Conservation (phyloP, 805 yeast species). For the Zygotorulaspora sp. region DNA sequence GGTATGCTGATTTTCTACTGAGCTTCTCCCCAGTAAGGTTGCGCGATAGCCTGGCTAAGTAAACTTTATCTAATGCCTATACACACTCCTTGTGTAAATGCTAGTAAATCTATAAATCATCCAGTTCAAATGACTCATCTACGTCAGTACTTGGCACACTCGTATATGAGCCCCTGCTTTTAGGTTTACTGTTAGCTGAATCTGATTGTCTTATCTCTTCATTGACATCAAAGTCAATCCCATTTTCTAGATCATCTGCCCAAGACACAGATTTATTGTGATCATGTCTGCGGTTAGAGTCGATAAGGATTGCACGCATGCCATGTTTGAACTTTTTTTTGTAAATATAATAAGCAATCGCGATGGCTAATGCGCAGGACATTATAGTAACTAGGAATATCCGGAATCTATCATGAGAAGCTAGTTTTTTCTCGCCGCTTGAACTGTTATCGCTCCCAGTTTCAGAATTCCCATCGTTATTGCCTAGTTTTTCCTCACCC, state of each 20-base stretch:
- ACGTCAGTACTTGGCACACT: constrained; percentile 21
- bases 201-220: constrained; percentile 7
- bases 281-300: constrained; percentile 19
- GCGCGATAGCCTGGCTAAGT: background rate
- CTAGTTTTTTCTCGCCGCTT: constrained; percentile 6
- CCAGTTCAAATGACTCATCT: constrained; percentile 27
- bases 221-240: constrained; percentile 17
- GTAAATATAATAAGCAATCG: constrained; percentile 13
- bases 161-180: constrained; percentile 20
- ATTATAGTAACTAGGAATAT: constrained; percentile 9
- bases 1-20: too few relatives aligned
- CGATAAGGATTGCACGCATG: constrained; percentile 20
- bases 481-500: constrained; percentile 41
- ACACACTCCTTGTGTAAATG: too few relatives aligned
- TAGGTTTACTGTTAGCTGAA: constrained; percentile 7
- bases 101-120: constrained; percentile 15
- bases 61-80: background rate
- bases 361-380: constrained; percentile 9
- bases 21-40: too few relatives aligned
- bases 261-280: constrained; percentile 36
- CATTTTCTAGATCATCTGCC: constrained; percentile 35
- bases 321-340: constrained; percentile 15
- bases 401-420: constrained; percentile 5
- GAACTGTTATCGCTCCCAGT: constrained; percentile 10
- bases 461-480: constrained; percentile 12